Evolutionary conservation across 1,284 basidiomycete genomes (phyloP), one percentile per base, ranked within the genome.

Genomic region (Paramarasmius palmivorus): DNA sequence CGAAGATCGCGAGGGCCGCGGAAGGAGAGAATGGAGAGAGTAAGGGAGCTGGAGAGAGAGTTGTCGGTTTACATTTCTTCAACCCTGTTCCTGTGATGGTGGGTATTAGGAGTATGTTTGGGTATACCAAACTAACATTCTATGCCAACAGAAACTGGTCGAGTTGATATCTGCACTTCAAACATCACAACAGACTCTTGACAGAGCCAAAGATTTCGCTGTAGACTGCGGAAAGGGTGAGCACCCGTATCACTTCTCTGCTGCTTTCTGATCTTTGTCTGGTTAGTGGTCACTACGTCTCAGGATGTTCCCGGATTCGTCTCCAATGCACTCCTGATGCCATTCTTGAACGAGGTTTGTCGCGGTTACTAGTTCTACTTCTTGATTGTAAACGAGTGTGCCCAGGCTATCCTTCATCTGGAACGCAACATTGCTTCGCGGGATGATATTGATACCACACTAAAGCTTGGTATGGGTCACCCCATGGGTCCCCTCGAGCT

Each of bases 11-110:
- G 0, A 87, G 88, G 7, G 77, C 90, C 20, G 87, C 90, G 1
- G 0, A 70, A 77, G 57, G 82, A 79, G 76, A 88, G 1, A 85
- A 83, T 52, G 80, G 80, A 40, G 76, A 80, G 61, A 89, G 84
- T 2, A 82, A 80, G 65, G 73, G 71, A 57, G 83, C 76, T 56
- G 81, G 90, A 6, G 75, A 81, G 36, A 78, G 89, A 48, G 90
- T 93, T 39, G 88, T 92, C 54, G 90, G 93, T 12, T 74, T 96
- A 40, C 95, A 97, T 72, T 97, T 95, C 75, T 97, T 98, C 76
- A 97, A 98, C 68, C 95, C 95, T 3, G 93, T 95, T 2, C 92
- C 92, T 4, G 90, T 95, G 37, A 97, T 97, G 93, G 90, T 89
- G 62, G 55, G 78, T 59, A 12, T 36, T 32, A 34, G 29, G 35